A percentile compares a stretch with the other conserved stretches of the same genome.
Evolutionary conservation across 176 grass and related monocot species (phyloP).

Genomic region (Oryza nivara): DNA sequence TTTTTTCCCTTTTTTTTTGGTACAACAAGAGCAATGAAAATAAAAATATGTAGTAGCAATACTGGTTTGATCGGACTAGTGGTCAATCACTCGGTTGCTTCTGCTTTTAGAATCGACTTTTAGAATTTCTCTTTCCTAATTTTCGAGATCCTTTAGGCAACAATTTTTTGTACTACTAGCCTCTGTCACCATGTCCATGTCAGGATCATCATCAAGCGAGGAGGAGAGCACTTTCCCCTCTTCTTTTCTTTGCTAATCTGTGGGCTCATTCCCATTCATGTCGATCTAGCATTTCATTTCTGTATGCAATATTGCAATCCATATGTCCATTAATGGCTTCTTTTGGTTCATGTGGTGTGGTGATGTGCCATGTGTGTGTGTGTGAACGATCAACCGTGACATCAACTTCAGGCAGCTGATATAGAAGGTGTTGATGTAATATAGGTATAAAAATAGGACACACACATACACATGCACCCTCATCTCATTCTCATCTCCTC

Average conservation of each 20-base stretch:
- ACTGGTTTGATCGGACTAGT: slow-evolving; percentile 29
- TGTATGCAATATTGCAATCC: too few species aligned
- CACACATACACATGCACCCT: not conserved
- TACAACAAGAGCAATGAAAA: not conserved
- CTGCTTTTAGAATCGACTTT: not conserved
- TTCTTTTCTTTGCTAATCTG: not conserved
- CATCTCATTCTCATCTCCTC: not conserved
- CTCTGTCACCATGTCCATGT: not conserved
- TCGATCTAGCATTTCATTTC: not conserved
- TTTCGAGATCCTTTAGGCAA: slow-evolving; percentile 18
- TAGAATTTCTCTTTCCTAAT: not conserved
- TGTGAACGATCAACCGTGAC: slow-evolving; percentile 8
- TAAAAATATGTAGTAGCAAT: not conserved
- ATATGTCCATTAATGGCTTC: slow-evolving; percentile 20
- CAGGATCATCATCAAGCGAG: not conserved
- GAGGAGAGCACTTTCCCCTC: not conserved
- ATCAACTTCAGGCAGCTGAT: not conserved
- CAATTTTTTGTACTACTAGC: not conserved
- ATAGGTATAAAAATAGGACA: slow-evolving; percentile 17
- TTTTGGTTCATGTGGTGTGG: not conserved
- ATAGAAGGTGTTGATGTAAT: slow-evolving; percentile 8
- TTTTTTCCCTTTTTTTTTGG: not conserved
- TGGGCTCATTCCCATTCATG: not conserved
- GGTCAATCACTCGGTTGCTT: not conserved
- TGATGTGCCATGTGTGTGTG: not conserved